Evolutionary conservation across 331 rosid genomes (phyloP).

Genomic region (Malus hybrid): DNA sequence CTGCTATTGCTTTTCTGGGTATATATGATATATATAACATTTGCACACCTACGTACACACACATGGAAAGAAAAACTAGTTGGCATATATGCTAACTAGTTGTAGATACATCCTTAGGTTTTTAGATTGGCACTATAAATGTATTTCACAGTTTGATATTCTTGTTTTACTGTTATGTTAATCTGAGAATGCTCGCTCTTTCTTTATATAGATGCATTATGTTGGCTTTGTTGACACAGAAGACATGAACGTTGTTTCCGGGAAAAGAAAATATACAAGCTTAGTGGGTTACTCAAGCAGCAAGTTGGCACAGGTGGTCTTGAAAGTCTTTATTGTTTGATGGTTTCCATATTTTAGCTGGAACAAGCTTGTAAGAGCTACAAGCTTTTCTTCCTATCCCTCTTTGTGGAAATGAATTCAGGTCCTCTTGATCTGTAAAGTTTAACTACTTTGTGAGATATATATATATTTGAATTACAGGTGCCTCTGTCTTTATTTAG

Average conservation of each 20-base stretch:
- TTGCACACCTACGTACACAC: background rate
- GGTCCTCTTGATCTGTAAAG: background rate
- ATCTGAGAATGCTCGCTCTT: conserved; percentile 1
- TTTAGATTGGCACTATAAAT: background rate
- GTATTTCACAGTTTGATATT: background rate
- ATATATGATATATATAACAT: background rate
- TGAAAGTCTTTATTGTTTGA: background rate
- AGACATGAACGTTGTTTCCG: conserved; percentile 77
- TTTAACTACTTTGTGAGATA: background rate
- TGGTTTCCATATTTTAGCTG: background rate
- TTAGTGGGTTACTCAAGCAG: conserved; percentile 68
- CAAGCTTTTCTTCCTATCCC: background rate
- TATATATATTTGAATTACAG: background rate
- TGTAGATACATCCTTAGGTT: no score
- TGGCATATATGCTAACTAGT: no score
- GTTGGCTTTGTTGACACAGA: conserved; percentile 84
- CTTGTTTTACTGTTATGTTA: background rate
- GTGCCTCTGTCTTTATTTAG: background rate
- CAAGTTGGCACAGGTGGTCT: conserved; percentile 86
- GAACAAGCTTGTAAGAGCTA: background rate
- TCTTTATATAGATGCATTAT: conserved; percentile 65
- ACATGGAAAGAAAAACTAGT: background rate
- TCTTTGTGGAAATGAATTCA: background rate
- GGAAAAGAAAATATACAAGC: conserved; percentile 67
- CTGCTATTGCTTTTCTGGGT: background rate